Percentiles rank a stretch among this genome's conserved stretches.
phyloP scores from a whole-genome alignment of 2,329 filamentous ascomycete genomes.

The Trichocomaceae sp. region DNA sequence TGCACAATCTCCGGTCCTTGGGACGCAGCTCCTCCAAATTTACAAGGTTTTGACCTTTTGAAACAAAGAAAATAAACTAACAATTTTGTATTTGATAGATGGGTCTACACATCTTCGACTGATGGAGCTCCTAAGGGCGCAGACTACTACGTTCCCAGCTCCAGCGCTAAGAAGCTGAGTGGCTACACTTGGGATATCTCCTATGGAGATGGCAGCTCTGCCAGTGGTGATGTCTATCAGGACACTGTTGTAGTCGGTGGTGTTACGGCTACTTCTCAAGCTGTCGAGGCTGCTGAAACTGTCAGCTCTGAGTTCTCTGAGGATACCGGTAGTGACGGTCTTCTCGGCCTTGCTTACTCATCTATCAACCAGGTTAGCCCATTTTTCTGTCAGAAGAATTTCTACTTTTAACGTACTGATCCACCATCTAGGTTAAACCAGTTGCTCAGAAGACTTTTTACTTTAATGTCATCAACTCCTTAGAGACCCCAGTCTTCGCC shows the following conservation, averaged over 20 bases:
- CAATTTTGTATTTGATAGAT: conserved; percentile 38
- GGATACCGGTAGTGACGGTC: conserved; percentile 51
- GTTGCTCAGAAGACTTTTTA: conserved; percentile 51
- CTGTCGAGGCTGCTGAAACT: conserved; percentile 57
- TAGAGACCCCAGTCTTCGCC: conserved; percentile 28
- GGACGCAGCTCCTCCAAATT: no score
- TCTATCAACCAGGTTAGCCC: conserved; percentile 54
- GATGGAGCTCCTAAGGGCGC: conserved; percentile 50
- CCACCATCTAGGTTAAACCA: conserved; percentile 45
- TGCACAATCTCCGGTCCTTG: no score
- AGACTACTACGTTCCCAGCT: conserved; percentile 51
- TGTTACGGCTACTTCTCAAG: conserved; percentile 54
- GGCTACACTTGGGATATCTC: conserved; percentile 54
- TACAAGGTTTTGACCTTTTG: no score
- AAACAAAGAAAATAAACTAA: conserved; percentile 10
- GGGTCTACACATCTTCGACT: conserved; percentile 59
- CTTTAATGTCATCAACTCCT: conserved; percentile 49
- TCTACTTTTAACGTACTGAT: conserved; percentile 58
- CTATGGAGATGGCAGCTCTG: conserved; percentile 61
- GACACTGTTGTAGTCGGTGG: conserved; percentile 58
- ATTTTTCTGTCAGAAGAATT: conserved; percentile 47
- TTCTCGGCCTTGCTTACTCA: conserved; percentile 56
- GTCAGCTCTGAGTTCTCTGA: conserved; percentile 50
- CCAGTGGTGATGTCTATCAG: conserved; percentile 58
- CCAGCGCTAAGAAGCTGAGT: conserved; percentile 38